phyloP scores from a whole-genome alignment of 1,139 yeast species.

The Suhomyces panamericanus region DNA sequence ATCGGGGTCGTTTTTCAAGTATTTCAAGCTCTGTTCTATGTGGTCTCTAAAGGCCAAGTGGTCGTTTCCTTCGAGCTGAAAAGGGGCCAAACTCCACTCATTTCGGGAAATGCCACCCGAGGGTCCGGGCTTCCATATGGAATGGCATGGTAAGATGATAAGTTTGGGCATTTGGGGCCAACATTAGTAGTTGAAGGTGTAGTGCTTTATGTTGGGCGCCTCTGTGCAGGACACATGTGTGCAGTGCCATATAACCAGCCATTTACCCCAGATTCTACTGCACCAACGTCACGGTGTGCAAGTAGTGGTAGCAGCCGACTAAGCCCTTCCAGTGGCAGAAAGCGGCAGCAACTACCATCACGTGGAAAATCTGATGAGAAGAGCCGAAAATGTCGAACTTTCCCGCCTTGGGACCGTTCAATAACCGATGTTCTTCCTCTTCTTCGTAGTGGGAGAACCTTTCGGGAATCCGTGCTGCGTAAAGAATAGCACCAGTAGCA shows the following conservation, averaged over 20 bases:
- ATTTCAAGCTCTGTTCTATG: conserved; percentile 39
- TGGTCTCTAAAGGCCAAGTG: conserved; percentile 70
- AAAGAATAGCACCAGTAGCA: conserved; percentile 74
- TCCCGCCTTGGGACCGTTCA: conserved; percentile 25
- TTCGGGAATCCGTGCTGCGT: conserved; percentile 81
- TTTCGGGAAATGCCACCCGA: conserved; percentile 37
- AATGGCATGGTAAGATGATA: conserved; percentile 66
- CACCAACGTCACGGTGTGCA: conserved; percentile 31
- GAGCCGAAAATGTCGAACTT: conserved; percentile 73
- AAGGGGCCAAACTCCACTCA: conserved; percentile 67
- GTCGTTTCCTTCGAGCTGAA: conserved; percentile 69
- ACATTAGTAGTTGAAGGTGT: not conserved
- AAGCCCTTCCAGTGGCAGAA: conserved; percentile 70
- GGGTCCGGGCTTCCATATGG: conserved; percentile 53
- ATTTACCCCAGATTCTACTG: not conserved
- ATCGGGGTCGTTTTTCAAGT: conserved; percentile 29
- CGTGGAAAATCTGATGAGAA: conserved; percentile 86
- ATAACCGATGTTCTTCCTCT: conserved; percentile 18
- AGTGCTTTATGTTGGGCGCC: not conserved
- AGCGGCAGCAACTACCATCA: conserved; percentile 81
- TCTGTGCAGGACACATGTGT: not conserved
- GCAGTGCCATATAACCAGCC: not conserved
- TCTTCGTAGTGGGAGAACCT: conserved; percentile 58
- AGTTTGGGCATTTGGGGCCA: conserved; percentile 6
- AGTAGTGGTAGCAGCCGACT: conserved; percentile 55